Conservation (phyloP, 2,329 filamentous ascomycete genomes). For the Moelleriella libera region DNA sequence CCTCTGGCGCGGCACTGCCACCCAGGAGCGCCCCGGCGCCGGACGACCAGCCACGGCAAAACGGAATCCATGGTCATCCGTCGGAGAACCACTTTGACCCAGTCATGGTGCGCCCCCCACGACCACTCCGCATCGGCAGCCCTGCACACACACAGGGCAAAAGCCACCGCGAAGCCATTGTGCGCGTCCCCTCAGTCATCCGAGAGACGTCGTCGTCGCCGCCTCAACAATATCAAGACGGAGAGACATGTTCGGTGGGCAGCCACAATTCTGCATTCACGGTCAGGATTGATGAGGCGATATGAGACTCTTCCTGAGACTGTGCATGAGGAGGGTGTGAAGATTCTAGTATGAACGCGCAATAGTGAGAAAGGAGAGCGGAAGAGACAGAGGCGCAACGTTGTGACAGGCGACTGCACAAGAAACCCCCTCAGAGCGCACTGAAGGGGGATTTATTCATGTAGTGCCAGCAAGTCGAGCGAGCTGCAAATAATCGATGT, state of each 20-base stretch:
- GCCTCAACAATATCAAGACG: constrained; percentile 1
- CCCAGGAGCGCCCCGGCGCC: not conserved
- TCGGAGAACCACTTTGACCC: constrained; percentile 2
- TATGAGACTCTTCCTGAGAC: not conserved
- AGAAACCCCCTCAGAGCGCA: no score
- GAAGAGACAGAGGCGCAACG: no score
- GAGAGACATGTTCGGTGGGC: constrained; percentile 4
- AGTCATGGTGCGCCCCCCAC: constrained; percentile 4
- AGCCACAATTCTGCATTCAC: constrained; percentile 8
- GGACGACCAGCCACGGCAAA: not conserved
- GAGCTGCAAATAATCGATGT: no score
- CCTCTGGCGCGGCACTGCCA: constrained; percentile 4
- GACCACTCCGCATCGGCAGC: not conserved
- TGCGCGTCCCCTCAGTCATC: constrained; percentile 6
- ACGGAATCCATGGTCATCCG: not conserved
- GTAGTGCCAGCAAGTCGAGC: no score
- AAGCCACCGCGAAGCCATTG: constrained; percentile 1
- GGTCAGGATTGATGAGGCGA: constrained; percentile 3
- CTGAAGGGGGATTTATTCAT: no score
- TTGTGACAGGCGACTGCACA: no score
- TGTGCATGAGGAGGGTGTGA: not conserved
- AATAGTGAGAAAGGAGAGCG: no score
- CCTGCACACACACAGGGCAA: not conserved
- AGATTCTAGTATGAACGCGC: no score
- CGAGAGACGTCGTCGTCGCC: constrained; percentile 2